A percentile compares a stretch with the other conserved stretches of the same genome.
These are phyloP conservation scores for Blakeslea trispora DNA, from an alignment of 371 early-diverging fungal species.

Conservation along the genomic window DNA sequence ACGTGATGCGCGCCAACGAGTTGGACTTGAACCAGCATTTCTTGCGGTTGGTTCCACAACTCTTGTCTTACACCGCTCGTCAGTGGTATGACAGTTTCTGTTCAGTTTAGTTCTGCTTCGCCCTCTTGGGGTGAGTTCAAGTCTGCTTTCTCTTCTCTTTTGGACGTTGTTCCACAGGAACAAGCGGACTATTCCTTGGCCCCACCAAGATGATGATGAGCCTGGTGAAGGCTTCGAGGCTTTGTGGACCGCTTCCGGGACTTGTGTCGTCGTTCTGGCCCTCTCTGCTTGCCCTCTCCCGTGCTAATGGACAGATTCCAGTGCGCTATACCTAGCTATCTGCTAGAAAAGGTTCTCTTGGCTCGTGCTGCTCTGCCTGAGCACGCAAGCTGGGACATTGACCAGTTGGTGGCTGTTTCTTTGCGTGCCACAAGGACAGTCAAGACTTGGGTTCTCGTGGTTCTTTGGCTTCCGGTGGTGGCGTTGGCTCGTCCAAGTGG, in stretches of 20 bases:
- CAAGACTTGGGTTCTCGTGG: background rate
- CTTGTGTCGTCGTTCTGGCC: slow-evolving; percentile 10
- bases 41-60: too few species aligned
- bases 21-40: too few species aligned
- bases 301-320: background rate
- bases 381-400: background rate
- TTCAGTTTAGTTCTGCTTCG: too few species aligned
- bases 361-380: background rate
- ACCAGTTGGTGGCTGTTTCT: background rate
- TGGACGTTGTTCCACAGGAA: too few species aligned
- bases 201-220: background rate
- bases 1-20: too few species aligned
- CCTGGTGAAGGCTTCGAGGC: slow-evolving; percentile 1
- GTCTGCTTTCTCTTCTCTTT: too few species aligned
- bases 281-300: background rate
- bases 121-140: too few species aligned
- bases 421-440: background rate
- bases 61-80: too few species aligned
- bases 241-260: slow-evolving; percentile 9
- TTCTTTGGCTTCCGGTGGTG: too few species aligned
- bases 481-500: too few species aligned
- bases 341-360: background rate
- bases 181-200: background rate
- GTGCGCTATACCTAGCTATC: background rate
- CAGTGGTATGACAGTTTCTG: too few species aligned